Percentiles rank a stretch among this genome's conserved stretches.
phyloP scores from a whole-genome alignment of 768 basidiomycete genomes.

The Suillus americanus region DNA sequence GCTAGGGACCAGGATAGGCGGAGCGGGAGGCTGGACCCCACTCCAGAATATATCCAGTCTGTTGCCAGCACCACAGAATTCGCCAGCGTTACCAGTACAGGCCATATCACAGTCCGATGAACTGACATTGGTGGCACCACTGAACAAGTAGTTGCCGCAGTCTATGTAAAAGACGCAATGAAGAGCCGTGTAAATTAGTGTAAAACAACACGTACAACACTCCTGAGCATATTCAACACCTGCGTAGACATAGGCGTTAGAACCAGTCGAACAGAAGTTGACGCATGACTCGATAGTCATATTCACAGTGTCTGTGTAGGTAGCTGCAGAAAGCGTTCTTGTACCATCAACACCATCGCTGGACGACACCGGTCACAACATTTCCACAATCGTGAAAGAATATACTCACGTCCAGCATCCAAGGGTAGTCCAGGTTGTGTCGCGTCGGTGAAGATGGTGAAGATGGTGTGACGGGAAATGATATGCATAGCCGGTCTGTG shows the following conservation, averaged over 20 bases:
- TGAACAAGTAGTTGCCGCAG: constrained; percentile 57
- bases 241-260: constrained; percentile 53
- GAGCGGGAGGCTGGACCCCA: constrained; percentile 53
- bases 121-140: constrained; percentile 45
- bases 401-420: constrained; percentile 63
- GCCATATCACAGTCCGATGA: constrained; percentile 57
- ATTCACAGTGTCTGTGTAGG: constrained; percentile 41
- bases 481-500: neutral
- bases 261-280: constrained; percentile 38
- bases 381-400: constrained; percentile 12
- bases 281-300: constrained; percentile 66
- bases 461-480: neutral
- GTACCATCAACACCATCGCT: constrained; percentile 53
- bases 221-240: constrained; percentile 69
- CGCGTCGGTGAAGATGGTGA: constrained; percentile 13
- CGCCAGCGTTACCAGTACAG: constrained; percentile 57
- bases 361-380: constrained; percentile 10
- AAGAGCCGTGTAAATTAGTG: constrained; percentile 3
- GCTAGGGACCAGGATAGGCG: constrained; percentile 50
- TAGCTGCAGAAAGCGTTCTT: constrained; percentile 56
- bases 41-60: constrained; percentile 66
- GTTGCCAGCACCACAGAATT: constrained; percentile 61
- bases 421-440: constrained; percentile 53
- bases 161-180: constrained; percentile 38
- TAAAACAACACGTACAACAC: constrained; percentile 48